Conservation (phyloP, 2,329 filamentous ascomycete genomes). For the Botrytis fabae region DNA sequence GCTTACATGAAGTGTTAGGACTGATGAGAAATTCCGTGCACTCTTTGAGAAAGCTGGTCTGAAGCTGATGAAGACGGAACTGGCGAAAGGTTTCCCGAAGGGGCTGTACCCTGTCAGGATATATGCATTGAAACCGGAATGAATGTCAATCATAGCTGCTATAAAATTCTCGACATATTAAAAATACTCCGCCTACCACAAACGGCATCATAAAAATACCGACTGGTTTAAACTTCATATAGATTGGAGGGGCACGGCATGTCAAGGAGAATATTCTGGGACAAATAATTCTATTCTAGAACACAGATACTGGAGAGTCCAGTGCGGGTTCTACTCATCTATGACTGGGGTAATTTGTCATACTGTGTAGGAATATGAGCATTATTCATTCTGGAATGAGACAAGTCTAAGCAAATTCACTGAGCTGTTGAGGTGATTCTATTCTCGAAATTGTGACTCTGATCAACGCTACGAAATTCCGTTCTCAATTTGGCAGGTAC, state of each 20-base stretch:
- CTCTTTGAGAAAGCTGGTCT: conserved; percentile 72
- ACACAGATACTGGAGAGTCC: not conserved
- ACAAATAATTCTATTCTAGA: not conserved
- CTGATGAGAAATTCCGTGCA: conserved; percentile 67
- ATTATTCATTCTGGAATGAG: not conserved
- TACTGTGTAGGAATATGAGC: not conserved
- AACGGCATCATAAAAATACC: not conserved
- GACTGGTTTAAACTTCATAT: not conserved
- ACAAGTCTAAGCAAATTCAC: not conserved
- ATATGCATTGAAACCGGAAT: conserved; percentile 60
- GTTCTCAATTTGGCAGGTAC: not conserved
- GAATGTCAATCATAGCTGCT: not conserved
- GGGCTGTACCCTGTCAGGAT: conserved; percentile 72
- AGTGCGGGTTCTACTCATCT: not conserved
- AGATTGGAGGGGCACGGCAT: no score
- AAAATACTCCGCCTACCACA: not conserved
- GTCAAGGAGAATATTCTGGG: not conserved
- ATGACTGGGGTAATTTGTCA: not conserved
- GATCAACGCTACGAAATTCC: not conserved
- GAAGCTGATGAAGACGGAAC: conserved; percentile 65
- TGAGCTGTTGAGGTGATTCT: not conserved
- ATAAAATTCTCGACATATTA: not conserved
- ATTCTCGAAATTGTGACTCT: not conserved
- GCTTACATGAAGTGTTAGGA: conserved; percentile 46
- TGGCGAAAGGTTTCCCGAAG: conserved; percentile 66